Evolutionary conservation across 108 stramenopile species (phyloP).

Genomic region (Skeletonema menzelii): DNA sequence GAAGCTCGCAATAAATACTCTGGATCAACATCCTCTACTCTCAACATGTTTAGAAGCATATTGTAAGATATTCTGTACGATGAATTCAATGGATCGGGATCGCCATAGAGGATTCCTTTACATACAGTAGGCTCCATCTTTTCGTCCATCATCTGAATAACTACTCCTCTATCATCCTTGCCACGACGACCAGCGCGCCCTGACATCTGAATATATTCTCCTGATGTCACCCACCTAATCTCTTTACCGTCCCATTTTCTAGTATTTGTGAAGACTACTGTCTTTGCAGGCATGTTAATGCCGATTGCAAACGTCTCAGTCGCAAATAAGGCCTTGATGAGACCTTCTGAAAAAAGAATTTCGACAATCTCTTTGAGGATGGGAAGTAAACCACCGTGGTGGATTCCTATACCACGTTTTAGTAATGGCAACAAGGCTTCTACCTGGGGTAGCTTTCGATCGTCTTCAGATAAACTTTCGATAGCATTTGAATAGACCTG

Average conservation of each 20-base stretch:
- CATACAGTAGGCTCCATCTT: slow-evolving; percentile 98
- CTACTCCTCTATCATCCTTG: slow-evolving; percentile 97
- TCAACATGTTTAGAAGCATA: slow-evolving; percentile 98
- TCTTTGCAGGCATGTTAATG: slow-evolving; percentile 99
- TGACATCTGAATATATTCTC: slow-evolving; percentile 98
- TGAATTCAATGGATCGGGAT: slow-evolving; percentile 95
- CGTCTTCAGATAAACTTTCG: slow-evolving; percentile 94
- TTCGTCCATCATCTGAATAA: slow-evolving; percentile 99
- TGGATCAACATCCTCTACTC: slow-evolving; percentile 98
- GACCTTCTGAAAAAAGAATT: slow-evolving; percentile 96
- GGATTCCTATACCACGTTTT: slow-evolving; percentile 97
- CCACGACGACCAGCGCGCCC: slow-evolving; percentile 99
- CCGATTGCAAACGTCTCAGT: slow-evolving; percentile 99
- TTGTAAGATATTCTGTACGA: slow-evolving; percentile 98
- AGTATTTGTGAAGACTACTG: slow-evolving; percentile 98
- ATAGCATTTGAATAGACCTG: slow-evolving; percentile 97
- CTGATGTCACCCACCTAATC: slow-evolving; percentile 87
- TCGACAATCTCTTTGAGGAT: slow-evolving; percentile 99
- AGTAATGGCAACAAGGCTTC: slow-evolving; percentile 92
- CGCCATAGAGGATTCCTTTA: slow-evolving; percentile 93
- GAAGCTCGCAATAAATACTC: slow-evolving; percentile 95
- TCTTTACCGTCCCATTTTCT: slow-evolving; percentile 97
- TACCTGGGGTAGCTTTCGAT: slow-evolving; percentile 95
- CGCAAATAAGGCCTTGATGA: slow-evolving; percentile 97
- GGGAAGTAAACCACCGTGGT: slow-evolving; percentile 99